Base-by-base conservation (phyloP, 805 yeast species). In the Tetrapisispora namnaoensis region DNA sequence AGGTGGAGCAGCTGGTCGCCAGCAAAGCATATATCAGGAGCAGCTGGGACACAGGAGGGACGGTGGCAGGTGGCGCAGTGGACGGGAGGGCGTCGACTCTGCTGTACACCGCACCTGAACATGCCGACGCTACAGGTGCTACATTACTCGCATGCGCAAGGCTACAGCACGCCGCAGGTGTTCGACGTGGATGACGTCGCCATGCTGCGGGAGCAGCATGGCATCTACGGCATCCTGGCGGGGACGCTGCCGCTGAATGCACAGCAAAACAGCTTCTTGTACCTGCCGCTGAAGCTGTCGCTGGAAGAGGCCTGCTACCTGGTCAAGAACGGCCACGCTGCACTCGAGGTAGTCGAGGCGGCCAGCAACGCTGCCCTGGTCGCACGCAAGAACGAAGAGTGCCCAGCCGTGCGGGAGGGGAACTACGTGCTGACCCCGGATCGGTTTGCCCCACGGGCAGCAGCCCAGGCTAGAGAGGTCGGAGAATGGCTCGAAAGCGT, bases 191-290 rank as follows among this genome's bases (percentile, higher is more conserved):
- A 73, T 0, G 76, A 73, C 45, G 71, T 86, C 45, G 73, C 74
- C 54, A 48, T 48, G 21, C 70, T 89, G 7, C 70, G 97, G 21
- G 42, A 38, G 70, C 35, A 71, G 2, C 66, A 76, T 40, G 86
- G 87, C 14, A 74, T 93, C 1, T 73, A 80, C 21, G 99, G 99
- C 0, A 78, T 83, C 1, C 70, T 91, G 16, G 68, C 78, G 0
- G 99, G 99, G 0, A 85, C 96, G 0, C 68, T 93, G 30, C 86
- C 96, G 0, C 74, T 80, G 43, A 88, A 90, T n/a, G 93, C 97
- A 2, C 99, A 93, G 63, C 99, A 91, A 60, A 89, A 88, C 59
- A 72, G 82, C n/a, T 84, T 90, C 58, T 69, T 87, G 38, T 95
- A 96, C 0, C 66, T 90, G 2, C 99, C 99, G 0, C 65, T 93